Conservation (phyloP, 2,329 filamentous ascomycete genomes). For the Colletotrichum tanaceti region DNA sequence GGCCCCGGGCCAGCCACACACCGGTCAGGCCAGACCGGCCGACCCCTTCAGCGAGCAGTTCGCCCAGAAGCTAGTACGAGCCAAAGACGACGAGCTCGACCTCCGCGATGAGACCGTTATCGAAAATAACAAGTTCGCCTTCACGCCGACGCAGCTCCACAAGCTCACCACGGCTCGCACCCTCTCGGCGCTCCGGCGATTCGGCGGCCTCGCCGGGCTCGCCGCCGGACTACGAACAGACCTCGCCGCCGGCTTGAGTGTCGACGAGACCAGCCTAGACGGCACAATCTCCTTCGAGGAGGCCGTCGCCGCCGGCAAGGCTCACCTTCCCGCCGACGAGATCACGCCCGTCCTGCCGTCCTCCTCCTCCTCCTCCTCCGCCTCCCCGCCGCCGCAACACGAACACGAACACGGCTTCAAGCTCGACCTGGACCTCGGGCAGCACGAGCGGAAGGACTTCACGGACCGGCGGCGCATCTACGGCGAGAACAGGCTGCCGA, state of each 20-base stretch:
- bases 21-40: conserved; percentile 54
- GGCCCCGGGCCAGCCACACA: conserved; percentile 57
- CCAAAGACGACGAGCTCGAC: conserved; percentile 23
- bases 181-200: conserved; percentile 59
- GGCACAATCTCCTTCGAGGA: conserved; percentile 62
- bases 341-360: conserved; percentile 45
- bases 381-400: neutral
- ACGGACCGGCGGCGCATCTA: conserved; percentile 77
- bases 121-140: conserved; percentile 63
- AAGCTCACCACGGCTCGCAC: conserved; percentile 64
- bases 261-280: conserved; percentile 61
- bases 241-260: conserved; percentile 58
- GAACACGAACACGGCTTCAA: conserved; percentile 32
- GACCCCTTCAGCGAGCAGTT: conserved; percentile 1
- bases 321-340: conserved; percentile 47
- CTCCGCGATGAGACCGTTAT: conserved; percentile 31
- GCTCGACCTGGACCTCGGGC: conserved; percentile 36
- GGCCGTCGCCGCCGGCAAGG: conserved; percentile 55
- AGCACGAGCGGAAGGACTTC: conserved; percentile 50
- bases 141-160: conserved; percentile 64
- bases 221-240: conserved; percentile 63
- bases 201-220: conserved; percentile 66
- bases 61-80: neutral
- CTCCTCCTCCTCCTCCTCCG: conserved; percentile 9
- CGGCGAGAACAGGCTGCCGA: conserved; percentile 75